Evolutionary conservation across 495 filamentous ascomycete species (phyloP), one percentile per base, ranked within the genome.

Genomic region (Trichoderma gamsii): DNA sequence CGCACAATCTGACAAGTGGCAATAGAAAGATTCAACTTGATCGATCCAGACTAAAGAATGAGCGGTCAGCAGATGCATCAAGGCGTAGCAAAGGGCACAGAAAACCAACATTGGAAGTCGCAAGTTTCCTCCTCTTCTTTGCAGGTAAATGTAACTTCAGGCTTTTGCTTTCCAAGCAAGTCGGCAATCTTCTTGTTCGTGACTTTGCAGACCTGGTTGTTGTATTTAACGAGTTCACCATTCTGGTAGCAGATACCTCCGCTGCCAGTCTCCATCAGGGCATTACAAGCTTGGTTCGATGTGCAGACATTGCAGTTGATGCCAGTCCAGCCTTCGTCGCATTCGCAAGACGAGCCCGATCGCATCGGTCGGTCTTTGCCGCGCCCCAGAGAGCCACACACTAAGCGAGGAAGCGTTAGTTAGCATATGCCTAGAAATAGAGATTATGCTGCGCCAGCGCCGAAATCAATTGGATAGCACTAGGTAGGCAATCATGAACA

Each of bases 291-390:
- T 68, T 89, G 79, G 75, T 98, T 83, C 18, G 87, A 85, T 61
- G 89, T 85, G 79, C 95, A 99, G 67, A 98, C 92, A 75, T 99
- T 99, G 84, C 95, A 99, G 82, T 99, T 99, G 78, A 98, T 93
- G 70, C 95, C 95, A n/a, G 85, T 86, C 95, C 95, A 99, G 63
- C 96, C 95, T 41, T 97, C 92, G 70, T 93, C 88, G 78, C 95
- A 99, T 32, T 93, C 79, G 78, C 95, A 99, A 43, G 82, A 79
- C 18, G 87, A 81, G 59, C 83, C 86, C 56, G 86, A 76, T 73
- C 93, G 85, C 70, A 87, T 85, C 18, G 88, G 81, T 71, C 95
- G 86, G 69, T 97, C 86, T 67, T 81, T 81, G 41, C 91, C 92
- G 72, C 90, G 89, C 21, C 89, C 85, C 25, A 97, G 83, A n/a